Conservation (phyloP, 805 yeast species). For the Kuraishia piskuri region DNA sequence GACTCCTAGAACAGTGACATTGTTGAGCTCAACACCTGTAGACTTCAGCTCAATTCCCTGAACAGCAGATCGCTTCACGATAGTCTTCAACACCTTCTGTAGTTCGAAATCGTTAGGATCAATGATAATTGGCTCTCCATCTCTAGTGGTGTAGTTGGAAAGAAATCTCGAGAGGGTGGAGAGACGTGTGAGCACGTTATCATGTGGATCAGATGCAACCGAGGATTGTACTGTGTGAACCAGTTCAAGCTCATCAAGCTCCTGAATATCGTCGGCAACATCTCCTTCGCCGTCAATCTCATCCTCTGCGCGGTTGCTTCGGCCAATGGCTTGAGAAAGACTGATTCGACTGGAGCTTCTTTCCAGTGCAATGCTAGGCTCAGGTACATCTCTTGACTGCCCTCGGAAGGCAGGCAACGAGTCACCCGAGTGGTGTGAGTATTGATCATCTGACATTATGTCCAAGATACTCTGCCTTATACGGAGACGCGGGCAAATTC, state of each 20-base stretch:
- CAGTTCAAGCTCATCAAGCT: background rate
- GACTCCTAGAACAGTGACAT: slow-evolving; percentile 33
- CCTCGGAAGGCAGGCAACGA: background rate
- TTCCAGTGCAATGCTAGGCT: background rate
- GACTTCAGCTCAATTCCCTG: slow-evolving; percentile 37
- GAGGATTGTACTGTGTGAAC: background rate
- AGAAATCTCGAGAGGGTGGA: background rate
- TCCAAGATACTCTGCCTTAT: too few relatives aligned
- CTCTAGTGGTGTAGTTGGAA: background rate
- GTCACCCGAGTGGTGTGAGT: background rate
- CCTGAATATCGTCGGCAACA: background rate
- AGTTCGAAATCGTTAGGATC: slow-evolving; percentile 33
- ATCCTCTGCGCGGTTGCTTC: too few relatives aligned
- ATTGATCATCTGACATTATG: background rate
- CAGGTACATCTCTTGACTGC: background rate
- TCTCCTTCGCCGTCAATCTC: background rate
- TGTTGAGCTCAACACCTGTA: slow-evolving; percentile 33
- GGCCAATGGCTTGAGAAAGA: background rate
- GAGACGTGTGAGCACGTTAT: background rate
- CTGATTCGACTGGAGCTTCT: background rate
- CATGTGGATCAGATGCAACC: background rate
- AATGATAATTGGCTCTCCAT: slow-evolving; percentile 5
- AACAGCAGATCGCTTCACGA: slow-evolving; percentile 30
- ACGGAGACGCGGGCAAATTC: too few relatives aligned
- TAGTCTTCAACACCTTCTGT: slow-evolving; percentile 23